Evolutionary conservation across 306 rosid species (phyloP), one percentile per base, ranked within the genome.

Genomic region (Inga oerstediana): DNA sequence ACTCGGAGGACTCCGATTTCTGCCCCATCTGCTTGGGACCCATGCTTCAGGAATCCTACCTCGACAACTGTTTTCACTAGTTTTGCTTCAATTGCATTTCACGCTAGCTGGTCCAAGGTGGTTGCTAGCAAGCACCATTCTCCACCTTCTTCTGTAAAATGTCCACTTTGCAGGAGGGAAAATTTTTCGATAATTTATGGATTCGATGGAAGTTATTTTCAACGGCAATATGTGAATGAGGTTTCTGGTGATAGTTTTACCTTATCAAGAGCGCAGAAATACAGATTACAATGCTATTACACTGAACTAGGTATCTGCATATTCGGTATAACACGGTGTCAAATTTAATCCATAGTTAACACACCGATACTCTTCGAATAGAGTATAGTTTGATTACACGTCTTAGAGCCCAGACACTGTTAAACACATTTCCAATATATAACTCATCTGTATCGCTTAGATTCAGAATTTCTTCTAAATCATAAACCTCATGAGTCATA

Each of bases 101-200:
- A n/a, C 99, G 93, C 44, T 27, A 27, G 30, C 30, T 93, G 99
- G 99, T 79, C 90, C 78, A 92, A 91, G 74, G 94, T 95, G 48
- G 88, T 90, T 86, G 73, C 93, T 71, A 74, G 83, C 76, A 93
- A 92, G 85, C 91, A 77, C 71, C 81, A 78, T 61, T 48, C 75
- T 85, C 73, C 87, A 20, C 84, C 84, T 79, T 77, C 94, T 64
- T 90, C 90, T 52, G 86, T 95, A 10, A 92, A 89, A 76, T 95
- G 99, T 71, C 99, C 99, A 68, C 91, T 93, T 49, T 95, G 99
- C 92, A 93, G 91, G 98, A 89, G 87, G 1, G 93, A 89, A 59
- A 95, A 74, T 64, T 68, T 86, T 84, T 90, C 96, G 34, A 89
- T 95, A 61, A 83, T 95, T 59, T 82, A 88, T 83, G 98, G 90